Evolutionary conservation across 768 basidiomycete genomes (phyloP).

Genomic region (Pleurotus tuoliensis): DNA sequence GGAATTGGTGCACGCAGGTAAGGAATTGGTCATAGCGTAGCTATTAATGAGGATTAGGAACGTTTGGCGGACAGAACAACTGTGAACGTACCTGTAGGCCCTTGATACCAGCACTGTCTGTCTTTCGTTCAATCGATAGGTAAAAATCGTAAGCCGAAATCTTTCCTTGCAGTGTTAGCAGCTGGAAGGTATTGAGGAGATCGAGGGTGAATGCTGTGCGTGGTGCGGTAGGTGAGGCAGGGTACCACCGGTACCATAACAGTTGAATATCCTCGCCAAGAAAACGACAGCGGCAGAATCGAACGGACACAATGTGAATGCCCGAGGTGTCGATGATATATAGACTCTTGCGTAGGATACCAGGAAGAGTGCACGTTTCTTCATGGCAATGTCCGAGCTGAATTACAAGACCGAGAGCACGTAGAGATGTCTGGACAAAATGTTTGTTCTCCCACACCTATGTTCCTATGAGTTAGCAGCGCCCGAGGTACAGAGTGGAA

Average conservation of each 20-base stretch:
- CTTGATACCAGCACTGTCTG: constrained; percentile 21
- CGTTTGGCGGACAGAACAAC: too few species aligned
- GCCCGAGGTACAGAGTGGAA: too few species aligned
- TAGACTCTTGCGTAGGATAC: constrained; percentile 17
- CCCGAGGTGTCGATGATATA: constrained; percentile 25
- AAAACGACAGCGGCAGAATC: constrained; percentile 26
- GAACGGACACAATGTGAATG: constrained; percentile 24
- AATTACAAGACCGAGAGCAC: constrained; percentile 4
- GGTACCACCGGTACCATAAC: constrained; percentile 24
- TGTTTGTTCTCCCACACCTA: constrained; percentile 8
- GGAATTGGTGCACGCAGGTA: too few species aligned
- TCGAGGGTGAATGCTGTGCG: constrained; percentile 21
- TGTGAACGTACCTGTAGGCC: constrained; percentile 13
- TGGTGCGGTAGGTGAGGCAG: constrained; percentile 25
- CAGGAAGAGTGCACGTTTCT: background rate
- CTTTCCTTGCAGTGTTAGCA: constrained; percentile 25
- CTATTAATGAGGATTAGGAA: too few species aligned
- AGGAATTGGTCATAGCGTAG: too few species aligned
- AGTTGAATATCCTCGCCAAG: constrained; percentile 19
- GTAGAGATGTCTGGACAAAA: background rate
- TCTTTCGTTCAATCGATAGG: constrained; percentile 15
- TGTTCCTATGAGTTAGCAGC: too few species aligned
- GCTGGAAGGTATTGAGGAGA: constrained; percentile 20
- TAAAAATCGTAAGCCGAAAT: constrained; percentile 26
- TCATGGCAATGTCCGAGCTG: constrained; percentile 6